phyloP scores from a whole-genome alignment of 805 yeast genomes.

The Vanderwaltozyma yarrowii region DNA sequence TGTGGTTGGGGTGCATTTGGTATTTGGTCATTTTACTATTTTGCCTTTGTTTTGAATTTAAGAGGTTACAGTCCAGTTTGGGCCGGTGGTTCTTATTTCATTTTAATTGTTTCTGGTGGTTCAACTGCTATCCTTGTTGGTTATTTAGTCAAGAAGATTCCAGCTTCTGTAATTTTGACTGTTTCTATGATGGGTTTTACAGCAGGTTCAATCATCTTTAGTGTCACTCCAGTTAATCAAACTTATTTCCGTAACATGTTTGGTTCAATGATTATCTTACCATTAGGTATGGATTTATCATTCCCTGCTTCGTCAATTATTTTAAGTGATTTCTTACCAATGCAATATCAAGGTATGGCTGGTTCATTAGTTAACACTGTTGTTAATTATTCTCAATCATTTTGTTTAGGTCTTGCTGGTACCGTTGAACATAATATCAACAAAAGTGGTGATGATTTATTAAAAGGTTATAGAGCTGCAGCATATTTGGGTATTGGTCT shows the following conservation, averaged over 20 bases:
- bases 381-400: constrained; percentile 59
- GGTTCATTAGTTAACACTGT: constrained; percentile 64
- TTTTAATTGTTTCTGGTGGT: constrained; percentile 43
- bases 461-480: constrained; percentile 47
- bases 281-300: constrained; percentile 71
- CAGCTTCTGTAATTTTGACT: constrained; percentile 42
- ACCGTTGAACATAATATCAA: constrained; percentile 43
- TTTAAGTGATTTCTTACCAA: constrained; percentile 48
- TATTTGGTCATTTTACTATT: constrained; percentile 57
- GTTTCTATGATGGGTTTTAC: constrained; percentile 45
- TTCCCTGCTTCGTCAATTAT: constrained; percentile 67
- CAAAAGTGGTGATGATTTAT: constrained; percentile 14
- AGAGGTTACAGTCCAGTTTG: constrained; percentile 39
- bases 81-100: constrained; percentile 37
- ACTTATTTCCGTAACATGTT: constrained; percentile 49
- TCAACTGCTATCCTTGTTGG: constrained; percentile 47
- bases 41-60: constrained; percentile 40
- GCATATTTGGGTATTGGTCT: constrained; percentile 53
- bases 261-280: constrained; percentile 44
- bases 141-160: constrained; percentile 34
- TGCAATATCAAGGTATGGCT: constrained; percentile 65
- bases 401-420: constrained; percentile 64
- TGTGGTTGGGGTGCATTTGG: constrained; percentile 78
- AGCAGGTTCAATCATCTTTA: constrained; percentile 43
- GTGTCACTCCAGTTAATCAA: constrained; percentile 49